Percentiles rank a stretch among this genome's conserved stretches.
phyloP scores from a whole-genome alignment of 345 rosid species.

The Ceriops tagal region DNA sequence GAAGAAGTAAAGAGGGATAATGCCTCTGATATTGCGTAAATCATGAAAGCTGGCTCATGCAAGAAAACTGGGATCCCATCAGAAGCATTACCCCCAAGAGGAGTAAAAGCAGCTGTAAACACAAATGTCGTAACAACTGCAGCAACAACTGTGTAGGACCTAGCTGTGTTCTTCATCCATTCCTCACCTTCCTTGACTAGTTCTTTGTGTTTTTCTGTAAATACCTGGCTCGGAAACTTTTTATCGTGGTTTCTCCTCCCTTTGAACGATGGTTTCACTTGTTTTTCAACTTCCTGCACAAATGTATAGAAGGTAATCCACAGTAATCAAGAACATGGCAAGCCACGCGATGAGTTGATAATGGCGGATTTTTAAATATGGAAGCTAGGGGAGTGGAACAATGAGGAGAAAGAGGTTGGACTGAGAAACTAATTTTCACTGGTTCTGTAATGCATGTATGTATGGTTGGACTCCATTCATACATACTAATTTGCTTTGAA shows the following conservation, averaged over 20 bases:
- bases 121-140: conserved; percentile 9
- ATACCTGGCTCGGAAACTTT: conserved; percentile 2
- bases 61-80: conserved; percentile 10
- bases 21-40: conserved; percentile 8
- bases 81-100: conserved; percentile 12
- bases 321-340: too few species aligned
- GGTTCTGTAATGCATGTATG: too few species aligned
- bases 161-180: conserved; percentile 21
- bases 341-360: too few species aligned
- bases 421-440: too few species aligned
- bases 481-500: too few species aligned
- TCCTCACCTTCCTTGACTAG: background rate
- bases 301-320: too few species aligned
- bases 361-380: too few species aligned
- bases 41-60: background rate
- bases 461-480: too few species aligned
- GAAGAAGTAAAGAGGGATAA: conserved; percentile 13
- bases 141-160: conserved; percentile 14
- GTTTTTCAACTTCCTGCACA: background rate
- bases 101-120: conserved; percentile 10
- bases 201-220: background rate
- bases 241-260: background rate
- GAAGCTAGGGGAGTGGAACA: too few species aligned
- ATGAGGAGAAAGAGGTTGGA: too few species aligned
- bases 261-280: background rate